Base-by-base conservation (phyloP, 1,284 basidiomycete genomes). In the Pascua sp. region DNA sequence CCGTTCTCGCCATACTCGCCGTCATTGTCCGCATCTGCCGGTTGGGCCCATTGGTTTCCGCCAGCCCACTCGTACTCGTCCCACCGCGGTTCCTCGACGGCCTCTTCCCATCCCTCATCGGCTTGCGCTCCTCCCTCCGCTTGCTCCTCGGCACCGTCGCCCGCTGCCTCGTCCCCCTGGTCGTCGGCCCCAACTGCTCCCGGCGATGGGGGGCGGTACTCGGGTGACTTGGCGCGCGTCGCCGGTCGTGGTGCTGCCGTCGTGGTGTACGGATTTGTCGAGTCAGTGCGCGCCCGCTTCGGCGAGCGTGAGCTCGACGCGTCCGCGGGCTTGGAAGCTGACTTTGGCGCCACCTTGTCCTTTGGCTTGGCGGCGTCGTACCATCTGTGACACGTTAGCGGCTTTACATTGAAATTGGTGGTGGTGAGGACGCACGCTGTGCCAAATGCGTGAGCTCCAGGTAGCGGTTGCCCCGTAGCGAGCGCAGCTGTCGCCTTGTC, bases 401-500 rank as follows among this genome's bases (percentile, higher is more conserved):
- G 40, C 3, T 17, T 16, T 8, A 39, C 24, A 4, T 7, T 39
- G 15, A 11, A 16, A 38, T 32, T 11, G 13, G 4, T 17, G 13
- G n/a, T 1, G 36, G 41, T 7, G 24, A 32, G 42, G 5, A 67
- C 72, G 66, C 44, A 76, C 73, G 65, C 63, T n/a, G 70, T 68
- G 10, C 61, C 67, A 18, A 65, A 64, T n/a, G 62, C 58, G 4
- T 64, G 59, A 0, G 68, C 71, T 2, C 72, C 73, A 0, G 68
- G 65, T 8, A 77, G 51, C 1, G 72, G 69, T 42, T 68, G 57
- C 0, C 75, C 76, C 41, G 65, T 55, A 0, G 69, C 70, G 48
- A 71, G 52, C 2, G 74, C 74, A 3, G 76, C 76, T 0, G 73
- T 76, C 7, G 70, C 70, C 56, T 78, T 77, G 57, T 78, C 76